These are phyloP conservation scores for Carex scoparia DNA, from an alignment of 176 grass and related monocot species.

Conservation along the genomic window DNA sequence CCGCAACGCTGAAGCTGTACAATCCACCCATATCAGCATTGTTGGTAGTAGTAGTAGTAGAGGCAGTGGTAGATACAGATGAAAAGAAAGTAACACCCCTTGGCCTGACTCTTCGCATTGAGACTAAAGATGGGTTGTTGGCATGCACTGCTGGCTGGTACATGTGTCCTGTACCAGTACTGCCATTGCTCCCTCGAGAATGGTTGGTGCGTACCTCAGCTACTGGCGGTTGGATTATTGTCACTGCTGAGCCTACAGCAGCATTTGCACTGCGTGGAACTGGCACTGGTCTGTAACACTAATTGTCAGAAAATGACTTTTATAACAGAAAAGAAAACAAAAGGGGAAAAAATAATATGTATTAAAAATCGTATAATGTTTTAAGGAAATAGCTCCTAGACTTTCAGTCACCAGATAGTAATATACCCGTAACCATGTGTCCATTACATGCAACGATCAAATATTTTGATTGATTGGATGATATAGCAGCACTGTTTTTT, in stretches of 20 bases:
- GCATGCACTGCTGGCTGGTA: conserved; percentile 10
- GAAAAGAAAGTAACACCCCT: conserved; percentile 15
- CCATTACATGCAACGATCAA: not conserved
- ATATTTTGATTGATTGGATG: not conserved
- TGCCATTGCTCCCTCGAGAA: not conserved
- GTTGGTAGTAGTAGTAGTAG: conserved; percentile 4
- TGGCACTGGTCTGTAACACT: not conserved
- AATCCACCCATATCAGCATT: conserved; percentile 21
- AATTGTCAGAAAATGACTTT: not conserved
- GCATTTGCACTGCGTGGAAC: conserved; percentile 4
- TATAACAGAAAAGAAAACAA: not conserved
- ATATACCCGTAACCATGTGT: not conserved
- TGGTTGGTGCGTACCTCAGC: conserved; percentile 4
- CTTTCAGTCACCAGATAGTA: not conserved
- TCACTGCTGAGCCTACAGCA: conserved; percentile 11
- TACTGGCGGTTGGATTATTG: conserved; percentile 1
- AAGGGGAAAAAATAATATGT: not conserved
- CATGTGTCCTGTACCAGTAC: conserved; percentile 8
- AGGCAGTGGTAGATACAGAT: conserved; percentile 7
- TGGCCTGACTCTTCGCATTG: conserved; percentile 14
- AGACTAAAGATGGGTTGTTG: conserved; percentile 11
- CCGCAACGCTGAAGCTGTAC: not conserved
- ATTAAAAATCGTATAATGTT: not conserved
- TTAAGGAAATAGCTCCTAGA: not conserved
- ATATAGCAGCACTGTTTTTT: not conserved